Conservation (phyloP, 768 basidiomycete genomes). For the Hydnomerulius pinastri region DNA sequence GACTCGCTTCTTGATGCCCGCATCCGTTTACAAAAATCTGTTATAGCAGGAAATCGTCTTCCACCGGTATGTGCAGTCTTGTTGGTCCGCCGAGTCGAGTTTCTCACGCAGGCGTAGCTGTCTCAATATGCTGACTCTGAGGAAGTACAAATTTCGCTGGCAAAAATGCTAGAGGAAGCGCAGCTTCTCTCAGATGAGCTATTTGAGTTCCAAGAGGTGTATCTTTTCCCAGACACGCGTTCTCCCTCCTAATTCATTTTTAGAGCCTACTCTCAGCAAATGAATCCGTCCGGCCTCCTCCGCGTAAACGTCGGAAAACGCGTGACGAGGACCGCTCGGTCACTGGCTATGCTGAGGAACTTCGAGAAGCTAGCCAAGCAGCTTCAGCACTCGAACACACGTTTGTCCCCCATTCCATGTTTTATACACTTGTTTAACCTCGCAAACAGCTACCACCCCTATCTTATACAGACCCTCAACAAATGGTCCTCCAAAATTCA, state of each 20-base stretch:
- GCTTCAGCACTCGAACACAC: slow-evolving; percentile 49
- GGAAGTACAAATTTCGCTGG: slow-evolving; percentile 47
- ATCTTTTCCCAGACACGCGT: slow-evolving; percentile 10
- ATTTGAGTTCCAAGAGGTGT: slow-evolving; percentile 67
- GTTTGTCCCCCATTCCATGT: slow-evolving; percentile 39
- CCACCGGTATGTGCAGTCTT: slow-evolving; percentile 50
- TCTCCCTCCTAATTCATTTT: slow-evolving; percentile 17
- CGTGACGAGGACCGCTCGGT: slow-evolving; percentile 20
- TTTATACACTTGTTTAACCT: slow-evolving; percentile 4
- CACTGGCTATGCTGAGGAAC: slow-evolving; percentile 19
- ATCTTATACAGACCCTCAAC: slow-evolving; percentile 72
- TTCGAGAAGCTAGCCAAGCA: slow-evolving; percentile 46
- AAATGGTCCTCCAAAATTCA: slow-evolving; percentile 98
- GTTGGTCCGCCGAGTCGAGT: not conserved
- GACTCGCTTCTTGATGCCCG: slow-evolving; percentile 87
- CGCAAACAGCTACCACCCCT: slow-evolving; percentile 57
- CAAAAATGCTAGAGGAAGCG: slow-evolving; percentile 62
- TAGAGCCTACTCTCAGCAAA: slow-evolving; percentile 51
- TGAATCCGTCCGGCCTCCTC: slow-evolving; percentile 48
- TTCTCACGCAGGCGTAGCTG: slow-evolving; percentile 31
- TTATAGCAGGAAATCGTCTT: slow-evolving; percentile 62
- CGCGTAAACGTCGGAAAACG: slow-evolving; percentile 58
- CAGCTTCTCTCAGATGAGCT: slow-evolving; percentile 64
- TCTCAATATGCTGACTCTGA: slow-evolving; percentile 29
- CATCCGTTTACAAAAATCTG: slow-evolving; percentile 86